Conservation (phyloP, 306 rosid genomes). For the Macrotyloma uniflorum region DNA sequence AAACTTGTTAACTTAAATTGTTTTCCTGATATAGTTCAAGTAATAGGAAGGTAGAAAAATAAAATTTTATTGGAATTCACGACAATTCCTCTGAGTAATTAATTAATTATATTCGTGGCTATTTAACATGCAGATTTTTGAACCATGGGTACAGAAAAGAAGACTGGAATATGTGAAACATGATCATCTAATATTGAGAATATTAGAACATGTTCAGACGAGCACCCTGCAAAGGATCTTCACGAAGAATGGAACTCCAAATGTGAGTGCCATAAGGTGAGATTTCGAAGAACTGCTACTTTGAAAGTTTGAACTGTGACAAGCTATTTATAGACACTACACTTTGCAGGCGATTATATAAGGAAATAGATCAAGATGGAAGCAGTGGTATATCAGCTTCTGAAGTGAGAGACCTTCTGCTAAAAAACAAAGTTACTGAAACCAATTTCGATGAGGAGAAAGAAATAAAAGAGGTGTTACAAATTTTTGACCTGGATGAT, state of each 20-base stretch:
- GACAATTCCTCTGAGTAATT: no score
- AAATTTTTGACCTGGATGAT: constrained; percentile 40
- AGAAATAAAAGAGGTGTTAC: constrained; percentile 41
- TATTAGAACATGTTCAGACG: constrained; percentile 38
- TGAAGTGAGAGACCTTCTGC: constrained; percentile 43
- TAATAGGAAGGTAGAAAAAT: no score
- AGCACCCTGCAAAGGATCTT: constrained; percentile 41
- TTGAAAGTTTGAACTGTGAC: not conserved
- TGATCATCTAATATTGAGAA: constrained; percentile 32
- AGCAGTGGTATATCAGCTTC: constrained; percentile 46
- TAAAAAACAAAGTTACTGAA: constrained; percentile 35
- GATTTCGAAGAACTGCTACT: not conserved
- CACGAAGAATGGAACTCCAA: constrained; percentile 40
- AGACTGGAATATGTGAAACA: constrained; percentile 46
- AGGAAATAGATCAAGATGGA: constrained; percentile 48
- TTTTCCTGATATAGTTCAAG: no score
- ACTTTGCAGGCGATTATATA: constrained; percentile 44
- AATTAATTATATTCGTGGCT: no score
- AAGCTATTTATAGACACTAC: not conserved
- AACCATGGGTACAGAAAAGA: constrained; percentile 47
- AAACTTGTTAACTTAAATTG: no score
- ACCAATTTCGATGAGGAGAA: constrained; percentile 34
- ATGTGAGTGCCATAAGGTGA: constrained; percentile 43
- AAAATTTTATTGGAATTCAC: no score
- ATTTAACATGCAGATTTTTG: constrained; percentile 37